Conservation (phyloP, 192 early-diverging fungal species). For the Coemansia sp. region DNA sequence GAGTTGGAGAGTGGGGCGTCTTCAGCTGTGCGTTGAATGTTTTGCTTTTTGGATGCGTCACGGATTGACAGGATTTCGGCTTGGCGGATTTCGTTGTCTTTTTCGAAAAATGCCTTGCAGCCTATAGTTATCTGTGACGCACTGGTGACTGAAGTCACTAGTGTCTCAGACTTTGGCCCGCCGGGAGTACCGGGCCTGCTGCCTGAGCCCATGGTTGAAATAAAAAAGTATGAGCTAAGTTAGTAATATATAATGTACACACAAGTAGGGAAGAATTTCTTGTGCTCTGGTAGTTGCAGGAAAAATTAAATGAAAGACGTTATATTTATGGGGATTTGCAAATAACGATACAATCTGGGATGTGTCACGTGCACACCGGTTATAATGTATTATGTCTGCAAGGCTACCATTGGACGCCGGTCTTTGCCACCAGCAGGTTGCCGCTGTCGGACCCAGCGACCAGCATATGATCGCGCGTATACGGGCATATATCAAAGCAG, state of each 20-base stretch:
- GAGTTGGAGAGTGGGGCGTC: constrained; percentile 45
- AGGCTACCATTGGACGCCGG: background rate
- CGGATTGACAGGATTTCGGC: constrained; percentile 87
- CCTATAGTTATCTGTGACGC: constrained; percentile 53
- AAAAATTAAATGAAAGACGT: no score
- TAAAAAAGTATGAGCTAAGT: background rate
- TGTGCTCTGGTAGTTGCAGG: no score
- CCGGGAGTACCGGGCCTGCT: constrained; percentile 45
- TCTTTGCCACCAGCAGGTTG: constrained; percentile 44
- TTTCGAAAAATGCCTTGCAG: constrained; percentile 63
- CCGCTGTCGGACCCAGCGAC: constrained; percentile 53
- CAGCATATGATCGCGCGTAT: constrained; percentile 28
- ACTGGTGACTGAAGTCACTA: constrained; percentile 14
- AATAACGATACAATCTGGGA: background rate
- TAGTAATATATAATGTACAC: background rate
- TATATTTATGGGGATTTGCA: background rate
- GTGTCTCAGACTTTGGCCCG: constrained; percentile 27
- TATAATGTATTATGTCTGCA: background rate
- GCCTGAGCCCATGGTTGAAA: constrained; percentile 24
- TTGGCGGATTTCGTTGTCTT: constrained; percentile 65
- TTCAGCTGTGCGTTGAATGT: constrained; percentile 42
- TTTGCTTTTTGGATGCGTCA: constrained; percentile 46
- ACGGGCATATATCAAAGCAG: constrained; percentile 47
- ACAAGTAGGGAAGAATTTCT: no score
- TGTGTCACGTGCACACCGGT: constrained; percentile 1